A percentile compares a stretch with the other conserved stretches of the same genome.
phyloP scores from a whole-genome alignment of 352 stramenopile species.

The Albugo candida region DNA sequence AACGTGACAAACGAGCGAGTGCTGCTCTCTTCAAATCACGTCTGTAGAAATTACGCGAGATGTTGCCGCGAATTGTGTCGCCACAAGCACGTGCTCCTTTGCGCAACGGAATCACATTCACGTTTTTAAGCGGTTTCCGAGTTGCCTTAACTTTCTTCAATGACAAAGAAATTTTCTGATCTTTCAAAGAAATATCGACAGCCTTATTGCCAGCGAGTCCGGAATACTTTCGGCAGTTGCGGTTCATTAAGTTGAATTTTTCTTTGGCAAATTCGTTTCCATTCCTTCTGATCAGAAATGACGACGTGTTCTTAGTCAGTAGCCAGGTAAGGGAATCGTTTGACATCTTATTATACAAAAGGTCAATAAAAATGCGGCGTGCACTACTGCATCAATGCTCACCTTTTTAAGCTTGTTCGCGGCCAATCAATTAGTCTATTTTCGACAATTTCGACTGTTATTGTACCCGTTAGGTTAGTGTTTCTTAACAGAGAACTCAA shows the following conservation, averaged over 20 bases:
- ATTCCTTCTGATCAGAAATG: conserved; percentile 89
- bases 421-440: too few species aligned
- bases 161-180: conserved; percentile 74
- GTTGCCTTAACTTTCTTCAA: conserved; percentile 61
- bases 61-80: conserved; percentile 77
- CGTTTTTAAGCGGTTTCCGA: conserved; percentile 48
- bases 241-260: conserved; percentile 90
- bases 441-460: too few species aligned
- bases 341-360: conserved; percentile 44
- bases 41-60: conserved; percentile 78
- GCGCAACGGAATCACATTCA: conserved; percentile 56
- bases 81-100: conserved; percentile 65
- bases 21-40: conserved; percentile 72
- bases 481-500: too few species aligned
- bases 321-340: conserved; percentile 93
- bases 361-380: background rate
- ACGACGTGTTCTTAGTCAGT: conserved; percentile 90
- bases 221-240: conserved; percentile 94
- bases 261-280: conserved; percentile 83
- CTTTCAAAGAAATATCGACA: conserved; percentile 76
- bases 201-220: conserved; percentile 87
- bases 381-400: too few species aligned
- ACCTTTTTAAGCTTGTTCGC: too few species aligned
- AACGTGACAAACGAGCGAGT: conserved; percentile 67
- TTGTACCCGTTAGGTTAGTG: too few species aligned